phyloP scores from a whole-genome alignment of 495 filamentous ascomycete species.

The Trichoderma virens region DNA sequence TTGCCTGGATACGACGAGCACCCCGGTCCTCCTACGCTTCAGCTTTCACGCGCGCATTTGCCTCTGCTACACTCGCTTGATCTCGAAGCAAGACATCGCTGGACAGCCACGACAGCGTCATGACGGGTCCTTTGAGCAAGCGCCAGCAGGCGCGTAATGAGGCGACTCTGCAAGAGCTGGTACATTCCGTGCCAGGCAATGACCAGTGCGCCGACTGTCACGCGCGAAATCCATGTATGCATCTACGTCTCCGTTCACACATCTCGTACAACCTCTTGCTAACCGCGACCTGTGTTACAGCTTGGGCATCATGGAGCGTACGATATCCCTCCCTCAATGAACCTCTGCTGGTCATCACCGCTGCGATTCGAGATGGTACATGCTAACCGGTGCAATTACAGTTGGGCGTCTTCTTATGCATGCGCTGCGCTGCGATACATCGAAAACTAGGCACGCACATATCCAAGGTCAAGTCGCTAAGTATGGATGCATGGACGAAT shows the following conservation, averaged over 20 bases:
- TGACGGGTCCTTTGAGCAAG: conserved; percentile 61
- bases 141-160: conserved; percentile 97
- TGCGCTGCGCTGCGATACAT: conserved; percentile 93
- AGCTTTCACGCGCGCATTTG: background rate
- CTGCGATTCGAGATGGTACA: background rate
- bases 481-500: conserved; percentile 92
- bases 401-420: conserved; percentile 84
- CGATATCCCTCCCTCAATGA: conserved; percentile 27
- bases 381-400: conserved; percentile 13
- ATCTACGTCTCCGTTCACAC: conserved; percentile 10
- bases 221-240: conserved; percentile 83
- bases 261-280: conserved; percentile 6
- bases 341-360: background rate
- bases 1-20: background rate
- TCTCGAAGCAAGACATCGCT: background rate
- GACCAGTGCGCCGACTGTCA: conserved; percentile 91
- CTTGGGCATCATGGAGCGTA: conserved; percentile 99
- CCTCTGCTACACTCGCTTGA: background rate
- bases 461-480: conserved; percentile 95
- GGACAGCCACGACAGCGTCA: conserved; percentile 15
- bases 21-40: background rate
- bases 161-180: conserved; percentile 79
- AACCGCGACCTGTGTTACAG: conserved; percentile 33
- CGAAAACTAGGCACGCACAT: conserved; percentile 96
- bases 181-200: conserved; percentile 82